Evolutionary conservation across 768 basidiomycete species (phyloP), one percentile per base, ranked within the genome.

Genomic region (Tulasnella sp.): DNA sequence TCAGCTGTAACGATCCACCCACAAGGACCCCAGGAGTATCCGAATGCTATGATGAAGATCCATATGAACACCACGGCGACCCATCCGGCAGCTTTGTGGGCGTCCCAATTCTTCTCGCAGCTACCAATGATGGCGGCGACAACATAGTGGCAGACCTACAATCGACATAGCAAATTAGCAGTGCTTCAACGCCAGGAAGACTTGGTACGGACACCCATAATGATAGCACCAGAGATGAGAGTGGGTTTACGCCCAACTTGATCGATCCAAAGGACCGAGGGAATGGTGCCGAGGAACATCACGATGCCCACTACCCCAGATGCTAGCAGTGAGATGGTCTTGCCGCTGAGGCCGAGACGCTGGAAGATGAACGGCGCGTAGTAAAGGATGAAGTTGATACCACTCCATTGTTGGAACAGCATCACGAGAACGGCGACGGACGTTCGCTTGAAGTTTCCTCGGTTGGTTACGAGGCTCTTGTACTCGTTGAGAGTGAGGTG

Each of bases 291-390:
- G 72, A 90, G 78, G 79, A 40, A 40, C 40, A 87, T 90, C 86
- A 89, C 89, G 63, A 86, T 89, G 76, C 91, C 86, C 44, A 90
- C 91, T 69, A 91, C 90, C 22, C 92, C 89, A 68, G 90, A 90
- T 35, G 86, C 86, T 1, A 86, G 86, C 35, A 87, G 37, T 0
- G 87, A 40, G 16, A 40, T 40, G 7, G 40, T 40, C 40, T 40
- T 81, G 2, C 84, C 84, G 41, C 83, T 85, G 1, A 89, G 83
- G 74, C 88, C 86, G 41, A 91, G 83, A 16, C 77, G 75, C 52
- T 81, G 63, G 82, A 91, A 92, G 73, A 92, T 91, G 41, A 80
- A 78, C 17, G 78, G 63, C 5, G 35, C 41, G 11, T 36, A 63
- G 19, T 73, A 36, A 19, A 39, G 63, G 52, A 74, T 40, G 7